Evolutionary conservation across 2,329 filamentous ascomycete species (phyloP).

Genomic region (Macrophomina phaseolina): DNA sequence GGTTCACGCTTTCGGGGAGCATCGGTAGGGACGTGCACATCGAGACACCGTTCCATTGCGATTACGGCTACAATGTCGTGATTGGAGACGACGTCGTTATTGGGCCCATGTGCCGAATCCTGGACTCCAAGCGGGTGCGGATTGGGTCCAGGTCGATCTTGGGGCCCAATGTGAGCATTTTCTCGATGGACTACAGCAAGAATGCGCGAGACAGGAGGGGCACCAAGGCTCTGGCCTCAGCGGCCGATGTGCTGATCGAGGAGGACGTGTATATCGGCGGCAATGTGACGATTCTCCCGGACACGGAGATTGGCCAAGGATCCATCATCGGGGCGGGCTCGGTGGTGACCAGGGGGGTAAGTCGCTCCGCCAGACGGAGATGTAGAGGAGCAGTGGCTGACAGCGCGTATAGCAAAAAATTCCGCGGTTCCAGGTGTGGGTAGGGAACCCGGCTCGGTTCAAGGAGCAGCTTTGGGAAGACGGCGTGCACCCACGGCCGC

Average conservation of each 20-base stretch:
- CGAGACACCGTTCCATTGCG: conserved; percentile 87
- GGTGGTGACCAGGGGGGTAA: conserved; percentile 47
- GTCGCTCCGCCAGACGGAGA: neutral
- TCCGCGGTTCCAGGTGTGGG: conserved; percentile 52
- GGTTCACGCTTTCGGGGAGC: conserved; percentile 50
- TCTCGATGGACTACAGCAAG: conserved; percentile 72
- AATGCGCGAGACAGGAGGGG: conserved; percentile 78
- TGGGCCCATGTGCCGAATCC: conserved; percentile 80
- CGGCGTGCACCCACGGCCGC: neutral
- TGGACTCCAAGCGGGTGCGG: conserved; percentile 82
- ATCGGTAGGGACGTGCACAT: conserved; percentile 79
- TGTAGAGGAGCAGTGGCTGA: conserved; percentile 3
- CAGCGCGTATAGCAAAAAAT: conserved; percentile 47
- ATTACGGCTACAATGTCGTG: conserved; percentile 93
- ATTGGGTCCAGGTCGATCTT: conserved; percentile 76
- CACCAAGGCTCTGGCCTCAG: conserved; percentile 72
- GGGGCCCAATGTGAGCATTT: conserved; percentile 85
- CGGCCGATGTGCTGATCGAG: conserved; percentile 76
- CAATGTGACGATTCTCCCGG: conserved; percentile 65
- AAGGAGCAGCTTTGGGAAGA: neutral
- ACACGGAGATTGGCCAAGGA: conserved; percentile 59
- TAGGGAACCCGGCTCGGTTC: conserved; percentile 52
- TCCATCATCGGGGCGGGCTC: conserved; percentile 61
- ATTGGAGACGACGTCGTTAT: conserved; percentile 87
- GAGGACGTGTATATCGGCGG: conserved; percentile 71